These are phyloP conservation scores for Fusarium buharicum DNA, from an alignment of 2,329 filamentous ascomycete genomes.

Conservation along the genomic window DNA sequence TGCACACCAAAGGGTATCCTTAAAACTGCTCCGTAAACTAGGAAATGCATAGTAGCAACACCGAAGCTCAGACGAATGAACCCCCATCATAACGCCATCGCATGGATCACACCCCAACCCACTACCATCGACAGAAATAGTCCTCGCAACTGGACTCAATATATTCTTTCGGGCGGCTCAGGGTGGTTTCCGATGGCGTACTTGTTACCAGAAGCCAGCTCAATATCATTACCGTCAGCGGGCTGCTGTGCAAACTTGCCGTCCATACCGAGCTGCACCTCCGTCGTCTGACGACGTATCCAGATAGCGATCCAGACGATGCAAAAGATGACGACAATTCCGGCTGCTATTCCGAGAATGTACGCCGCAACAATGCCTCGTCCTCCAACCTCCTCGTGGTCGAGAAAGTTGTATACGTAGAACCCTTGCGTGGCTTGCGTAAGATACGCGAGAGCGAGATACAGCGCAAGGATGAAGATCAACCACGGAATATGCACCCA, in stretches of 20 bases:
- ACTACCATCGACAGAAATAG: not conserved
- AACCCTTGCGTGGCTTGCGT: constrained; percentile 75
- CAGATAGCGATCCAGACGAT: constrained; percentile 62
- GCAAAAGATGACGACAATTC: constrained; percentile 63
- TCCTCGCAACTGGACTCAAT: constrained; percentile 7
- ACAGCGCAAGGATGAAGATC: constrained; percentile 75
- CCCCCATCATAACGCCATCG: constrained; percentile 12
- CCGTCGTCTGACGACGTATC: constrained; percentile 61
- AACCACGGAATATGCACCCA: constrained; percentile 75
- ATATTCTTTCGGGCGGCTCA: constrained; percentile 35
- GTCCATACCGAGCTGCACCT: constrained; percentile 56
- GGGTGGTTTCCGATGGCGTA: constrained; percentile 25
- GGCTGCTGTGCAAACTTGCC: constrained; percentile 54
- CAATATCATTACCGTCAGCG: constrained; percentile 37
- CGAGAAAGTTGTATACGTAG: constrained; percentile 83
- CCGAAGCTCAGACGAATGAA: not conserved
- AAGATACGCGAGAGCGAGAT: constrained; percentile 79
- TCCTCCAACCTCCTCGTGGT: constrained; percentile 65
- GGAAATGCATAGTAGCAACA: not conserved
- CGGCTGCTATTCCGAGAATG: constrained; percentile 67
- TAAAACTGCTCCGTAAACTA: constrained; percentile 11
- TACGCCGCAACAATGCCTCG: constrained; percentile 68
- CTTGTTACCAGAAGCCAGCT: constrained; percentile 44
- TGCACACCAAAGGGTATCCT: constrained; percentile 18
- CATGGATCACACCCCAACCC: constrained; percentile 1